Percentiles rank a stretch among this genome's conserved stretches.
These are phyloP conservation scores for Sporothrix protearum DNA, from an alignment of 2,329 filamentous ascomycete genomes.

Conservation along the genomic window DNA sequence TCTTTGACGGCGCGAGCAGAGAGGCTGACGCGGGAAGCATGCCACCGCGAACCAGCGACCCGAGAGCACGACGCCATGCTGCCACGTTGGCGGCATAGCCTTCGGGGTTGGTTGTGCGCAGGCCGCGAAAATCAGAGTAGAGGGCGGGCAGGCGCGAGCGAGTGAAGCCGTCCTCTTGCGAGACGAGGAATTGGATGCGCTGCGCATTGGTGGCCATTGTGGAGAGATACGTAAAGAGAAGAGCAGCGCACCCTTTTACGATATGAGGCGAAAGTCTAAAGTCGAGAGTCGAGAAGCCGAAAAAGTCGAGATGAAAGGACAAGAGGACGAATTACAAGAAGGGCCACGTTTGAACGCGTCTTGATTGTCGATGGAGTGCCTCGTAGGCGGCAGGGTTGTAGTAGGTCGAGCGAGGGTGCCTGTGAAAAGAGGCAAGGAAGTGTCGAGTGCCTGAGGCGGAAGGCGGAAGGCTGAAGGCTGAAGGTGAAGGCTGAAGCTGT, in stretches of 20 bases:
- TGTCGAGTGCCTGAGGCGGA: not conserved
- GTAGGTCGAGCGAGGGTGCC: not conserved
- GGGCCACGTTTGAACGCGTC: not conserved
- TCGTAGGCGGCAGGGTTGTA: not conserved
- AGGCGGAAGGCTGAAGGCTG: not conserved
- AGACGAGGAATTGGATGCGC: conserved; percentile 29
- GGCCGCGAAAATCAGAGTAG: conserved; percentile 33
- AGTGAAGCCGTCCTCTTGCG: conserved; percentile 28
- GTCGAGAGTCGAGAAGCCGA: not conserved
- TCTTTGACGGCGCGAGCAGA: not conserved
- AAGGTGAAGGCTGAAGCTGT: not conserved
- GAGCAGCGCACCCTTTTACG: not conserved
- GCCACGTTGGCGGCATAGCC: conserved; percentile 36
- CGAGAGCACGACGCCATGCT: conserved; percentile 37
- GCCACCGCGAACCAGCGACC: conserved; percentile 35
- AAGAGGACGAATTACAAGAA: not conserved
- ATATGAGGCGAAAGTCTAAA: not conserved
- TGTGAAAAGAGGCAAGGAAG: not conserved
- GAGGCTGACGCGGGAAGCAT: conserved; percentile 32
- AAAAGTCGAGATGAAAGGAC: not conserved
- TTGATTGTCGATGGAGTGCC: not conserved
- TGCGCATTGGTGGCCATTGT: conserved; percentile 28
- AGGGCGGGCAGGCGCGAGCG: conserved; percentile 31
- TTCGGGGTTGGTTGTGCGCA: conserved; percentile 31
- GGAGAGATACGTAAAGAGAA: not conserved